These are phyloP conservation scores for Dendrobium huoshanense DNA, from an alignment of 106 monocot genomes.

Conservation along the genomic window DNA sequence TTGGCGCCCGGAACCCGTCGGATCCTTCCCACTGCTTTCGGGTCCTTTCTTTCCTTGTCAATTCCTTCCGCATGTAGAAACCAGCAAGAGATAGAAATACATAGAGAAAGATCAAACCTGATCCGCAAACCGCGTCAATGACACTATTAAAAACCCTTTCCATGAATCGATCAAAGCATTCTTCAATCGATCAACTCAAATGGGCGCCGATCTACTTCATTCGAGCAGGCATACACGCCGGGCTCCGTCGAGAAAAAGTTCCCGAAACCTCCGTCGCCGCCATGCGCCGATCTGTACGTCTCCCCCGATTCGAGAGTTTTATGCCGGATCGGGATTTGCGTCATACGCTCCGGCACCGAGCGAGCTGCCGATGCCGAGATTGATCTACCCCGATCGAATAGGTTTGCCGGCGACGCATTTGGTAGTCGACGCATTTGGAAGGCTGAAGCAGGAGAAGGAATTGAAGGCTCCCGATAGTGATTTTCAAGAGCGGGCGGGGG, in stretches of 20 bases:
- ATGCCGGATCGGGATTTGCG: not conserved
- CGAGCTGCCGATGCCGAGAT: constrained; percentile 5
- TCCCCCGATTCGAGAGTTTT: not conserved
- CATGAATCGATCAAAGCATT: not conserved
- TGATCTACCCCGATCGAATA: not conserved
- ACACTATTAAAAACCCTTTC: not conserved
- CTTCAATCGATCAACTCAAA: not conserved
- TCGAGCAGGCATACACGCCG: not conserved
- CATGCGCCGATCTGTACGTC: not conserved
- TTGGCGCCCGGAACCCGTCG: not conserved
- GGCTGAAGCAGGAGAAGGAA: not conserved
- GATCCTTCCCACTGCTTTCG: not conserved
- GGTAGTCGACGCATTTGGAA: not conserved
- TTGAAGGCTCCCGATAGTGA: not conserved
- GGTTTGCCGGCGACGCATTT: not conserved
- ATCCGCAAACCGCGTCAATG: not conserved
- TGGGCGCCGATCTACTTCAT: not conserved
- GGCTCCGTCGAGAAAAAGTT: not conserved
- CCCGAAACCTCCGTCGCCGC: not conserved
- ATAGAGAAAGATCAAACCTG: not conserved
- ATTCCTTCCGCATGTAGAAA: no score
- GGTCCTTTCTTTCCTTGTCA: no score
- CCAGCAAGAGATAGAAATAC: not conserved
- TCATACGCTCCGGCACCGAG: not conserved
- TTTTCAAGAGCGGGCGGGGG: not conserved